phyloP scores from a whole-genome alignment of 441 rosid genomes.

The Syzygium syzygioides region DNA sequence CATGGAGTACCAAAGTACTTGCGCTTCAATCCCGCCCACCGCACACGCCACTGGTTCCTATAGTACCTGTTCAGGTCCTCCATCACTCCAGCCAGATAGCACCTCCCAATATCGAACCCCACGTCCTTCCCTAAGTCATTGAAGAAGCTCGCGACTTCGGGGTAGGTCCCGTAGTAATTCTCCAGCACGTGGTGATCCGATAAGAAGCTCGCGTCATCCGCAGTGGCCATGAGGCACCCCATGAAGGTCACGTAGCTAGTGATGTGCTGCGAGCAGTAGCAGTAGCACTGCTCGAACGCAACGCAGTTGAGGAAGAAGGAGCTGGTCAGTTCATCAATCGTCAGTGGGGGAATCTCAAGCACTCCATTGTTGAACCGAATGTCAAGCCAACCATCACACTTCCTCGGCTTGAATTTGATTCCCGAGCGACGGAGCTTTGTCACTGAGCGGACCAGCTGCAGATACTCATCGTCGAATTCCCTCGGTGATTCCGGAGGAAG shows the following conservation, averaged over 20 bases:
- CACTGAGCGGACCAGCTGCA: not conserved
- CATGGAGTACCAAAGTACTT: not conserved
- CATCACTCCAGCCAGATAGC: not conserved
- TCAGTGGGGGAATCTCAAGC: not conserved
- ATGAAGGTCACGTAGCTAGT: slow-evolving; percentile 5
- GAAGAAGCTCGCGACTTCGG: not conserved
- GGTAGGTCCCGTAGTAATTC: not conserved
- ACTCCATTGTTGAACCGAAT: not conserved
- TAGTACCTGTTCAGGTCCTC: not conserved
- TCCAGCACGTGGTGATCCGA: not conserved
- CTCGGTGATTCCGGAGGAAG: not conserved
- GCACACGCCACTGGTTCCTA: not conserved
- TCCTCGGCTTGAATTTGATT: not conserved
- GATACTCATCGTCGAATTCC: not conserved
- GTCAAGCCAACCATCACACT: not conserved
- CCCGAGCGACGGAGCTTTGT: not conserved
- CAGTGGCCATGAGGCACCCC: slow-evolving; percentile 7
- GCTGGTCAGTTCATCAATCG: not conserved
- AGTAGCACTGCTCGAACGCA: slow-evolving; percentile 11
- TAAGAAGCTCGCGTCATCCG: not conserved
- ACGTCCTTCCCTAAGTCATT: not conserved
- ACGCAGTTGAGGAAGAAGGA: slow-evolving; percentile 3
- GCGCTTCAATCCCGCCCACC: not conserved
- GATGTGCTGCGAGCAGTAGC: slow-evolving; percentile 5
- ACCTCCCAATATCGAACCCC: not conserved